These are phyloP conservation scores for Cladorrhinum sp. DNA, from an alignment of 2,329 filamentous ascomycete species.

Conservation along the genomic window DNA sequence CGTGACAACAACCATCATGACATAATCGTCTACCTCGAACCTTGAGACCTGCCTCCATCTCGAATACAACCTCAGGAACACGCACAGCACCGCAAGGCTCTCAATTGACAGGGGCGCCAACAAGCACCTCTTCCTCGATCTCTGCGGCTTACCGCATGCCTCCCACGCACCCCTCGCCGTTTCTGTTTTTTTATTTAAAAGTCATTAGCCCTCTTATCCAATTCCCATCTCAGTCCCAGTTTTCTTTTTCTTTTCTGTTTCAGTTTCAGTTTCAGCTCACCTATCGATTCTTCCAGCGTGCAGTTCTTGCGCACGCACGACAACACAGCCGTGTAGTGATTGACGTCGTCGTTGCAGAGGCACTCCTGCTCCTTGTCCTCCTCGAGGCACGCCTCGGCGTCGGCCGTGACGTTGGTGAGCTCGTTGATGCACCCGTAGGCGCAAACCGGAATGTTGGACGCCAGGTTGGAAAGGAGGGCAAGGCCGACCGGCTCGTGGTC, in stretches of 20 bases:
- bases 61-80: conserved; percentile 38
- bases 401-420: conserved; percentile 3
- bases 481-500: not conserved
- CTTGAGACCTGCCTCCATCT: conserved; percentile 33
- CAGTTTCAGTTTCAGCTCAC: not conserved
- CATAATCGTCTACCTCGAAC: conserved; percentile 39
- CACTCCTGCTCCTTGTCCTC: not conserved
- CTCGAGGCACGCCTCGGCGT: not conserved
- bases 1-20: conserved; percentile 37
- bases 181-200: conserved; percentile 21
- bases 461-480: not conserved
- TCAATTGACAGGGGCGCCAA: conserved; percentile 37
- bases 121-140: conserved; percentile 34
- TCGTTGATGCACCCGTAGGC: not conserved
- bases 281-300: conserved; percentile 6
- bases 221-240: not conserved
- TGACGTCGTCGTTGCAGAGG: not conserved
- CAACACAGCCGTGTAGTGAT: conserved; percentile 3
- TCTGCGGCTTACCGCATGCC: conserved; percentile 32
- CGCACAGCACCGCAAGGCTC: conserved; percentile 33
- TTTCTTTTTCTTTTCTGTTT: too few species aligned
- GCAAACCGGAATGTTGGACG: not conserved
- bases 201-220: too few species aligned
- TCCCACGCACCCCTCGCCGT: conserved; percentile 33
- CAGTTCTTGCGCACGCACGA: not conserved